These are phyloP conservation scores for Craterostigma plantagineum DNA, from an alignment of 257 asterid genomes.

Conservation along the genomic window DNA sequence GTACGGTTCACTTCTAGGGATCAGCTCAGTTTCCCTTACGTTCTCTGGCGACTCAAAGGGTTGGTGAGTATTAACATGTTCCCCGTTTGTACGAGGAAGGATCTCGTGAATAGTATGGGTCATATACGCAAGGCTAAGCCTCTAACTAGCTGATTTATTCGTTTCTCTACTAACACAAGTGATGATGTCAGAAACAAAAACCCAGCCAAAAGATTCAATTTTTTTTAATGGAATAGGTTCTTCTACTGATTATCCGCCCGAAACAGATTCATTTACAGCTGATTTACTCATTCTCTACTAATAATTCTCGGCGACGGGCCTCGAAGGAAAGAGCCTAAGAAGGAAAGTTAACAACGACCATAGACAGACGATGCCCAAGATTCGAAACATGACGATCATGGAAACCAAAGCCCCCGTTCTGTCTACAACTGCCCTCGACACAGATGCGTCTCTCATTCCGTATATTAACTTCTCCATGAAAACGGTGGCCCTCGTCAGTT, in stretches of 20 bases:
- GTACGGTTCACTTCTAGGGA: slow-evolving; percentile 97
- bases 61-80: slow-evolving; percentile 47
- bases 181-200: too few relatives aligned
- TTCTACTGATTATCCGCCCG: too few relatives aligned
- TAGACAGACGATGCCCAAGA: slow-evolving; percentile 52
- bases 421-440: slow-evolving; percentile 29
- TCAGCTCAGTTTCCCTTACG: slow-evolving; percentile 87
- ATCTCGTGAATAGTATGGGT: slow-evolving; percentile 95
- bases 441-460: slow-evolving; percentile 32
- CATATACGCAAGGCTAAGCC: slow-evolving; percentile 94
- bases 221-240: too few relatives aligned
- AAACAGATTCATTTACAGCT: too few relatives aligned
- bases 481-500: slow-evolving; percentile 50
- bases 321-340: slow-evolving; percentile 76
- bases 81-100: slow-evolving; percentile 93
- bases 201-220: too few relatives aligned
- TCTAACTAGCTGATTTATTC: slow-evolving; percentile 22
- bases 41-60: slow-evolving; percentile 75
- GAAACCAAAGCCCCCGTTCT: slow-evolving; percentile 48
- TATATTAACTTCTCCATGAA: slow-evolving; percentile 47
- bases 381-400: slow-evolving; percentile 44
- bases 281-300: too few relatives aligned
- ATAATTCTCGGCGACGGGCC: slow-evolving; percentile 80
- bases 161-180: neutral
- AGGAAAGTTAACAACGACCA: slow-evolving; percentile 96